Percentiles rank a stretch among this genome's conserved stretches.
Conservation (phyloP, 2,329 filamentous ascomycete genomes). For the Byssochlamys sp. region DNA sequence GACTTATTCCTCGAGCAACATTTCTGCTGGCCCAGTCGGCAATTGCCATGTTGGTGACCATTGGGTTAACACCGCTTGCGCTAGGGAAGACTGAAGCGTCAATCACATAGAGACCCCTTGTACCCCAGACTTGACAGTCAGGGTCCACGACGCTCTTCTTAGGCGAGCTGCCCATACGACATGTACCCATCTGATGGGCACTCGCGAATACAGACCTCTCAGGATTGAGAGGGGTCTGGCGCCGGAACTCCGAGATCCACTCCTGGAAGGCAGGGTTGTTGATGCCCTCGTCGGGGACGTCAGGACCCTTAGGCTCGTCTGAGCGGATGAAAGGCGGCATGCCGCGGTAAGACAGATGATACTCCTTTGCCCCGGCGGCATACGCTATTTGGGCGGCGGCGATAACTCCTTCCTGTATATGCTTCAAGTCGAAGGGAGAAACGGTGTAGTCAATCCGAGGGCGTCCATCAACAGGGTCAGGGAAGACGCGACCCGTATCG, state of each 20-base stretch:
- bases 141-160: conserved; percentile 37
- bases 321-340: conserved; percentile 54
- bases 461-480: conserved; percentile 57
- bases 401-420: conserved; percentile 62
- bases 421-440: conserved; percentile 60
- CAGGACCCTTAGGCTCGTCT: conserved; percentile 12
- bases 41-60: conserved; percentile 45
- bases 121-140: conserved; percentile 39
- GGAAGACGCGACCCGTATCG: conserved; percentile 63
- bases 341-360: conserved; percentile 56
- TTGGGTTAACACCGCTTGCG: conserved; percentile 44
- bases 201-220: conserved; percentile 37
- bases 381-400: conserved; percentile 68
- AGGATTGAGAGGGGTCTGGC: conserved; percentile 36
- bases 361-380: conserved; percentile 69
- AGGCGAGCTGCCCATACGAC: conserved; percentile 37
- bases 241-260: conserved; percentile 45
- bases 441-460: conserved; percentile 60
- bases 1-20: conserved; percentile 18
- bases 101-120: conserved; percentile 37
- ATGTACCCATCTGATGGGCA: conserved; percentile 45
- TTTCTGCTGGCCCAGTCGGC: conserved; percentile 38
- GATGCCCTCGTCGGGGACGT: conserved; percentile 32
- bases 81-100: conserved; percentile 44
- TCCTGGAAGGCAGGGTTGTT: conserved; percentile 46